Percentiles rank a stretch among this genome's conserved stretches.
Evolutionary conservation across 306 rosid species (phyloP).

Genomic region (Gastrolobium villosum): DNA sequence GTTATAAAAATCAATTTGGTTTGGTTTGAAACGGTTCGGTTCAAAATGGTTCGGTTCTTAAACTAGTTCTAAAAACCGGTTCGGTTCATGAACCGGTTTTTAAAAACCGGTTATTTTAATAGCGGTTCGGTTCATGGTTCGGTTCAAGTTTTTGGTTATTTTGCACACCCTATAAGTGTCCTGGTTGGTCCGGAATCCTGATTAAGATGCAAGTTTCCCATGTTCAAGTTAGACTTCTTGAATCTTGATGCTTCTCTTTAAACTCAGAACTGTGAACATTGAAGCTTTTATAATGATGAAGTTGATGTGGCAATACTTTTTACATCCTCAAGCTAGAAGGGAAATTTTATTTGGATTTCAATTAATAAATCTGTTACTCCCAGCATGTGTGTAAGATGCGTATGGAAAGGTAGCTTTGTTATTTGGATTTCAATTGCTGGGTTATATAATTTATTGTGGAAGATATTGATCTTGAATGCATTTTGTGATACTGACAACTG

Average conservation of each 20-base stretch:
- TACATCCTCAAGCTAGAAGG: slow-evolving; percentile 3
- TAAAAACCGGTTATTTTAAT: no score
- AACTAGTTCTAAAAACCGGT: no score
- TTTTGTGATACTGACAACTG: not conserved
- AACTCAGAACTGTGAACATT: not conserved
- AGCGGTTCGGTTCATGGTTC: no score
- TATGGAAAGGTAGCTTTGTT: no score
- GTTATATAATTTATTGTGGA: slow-evolving; percentile 2
- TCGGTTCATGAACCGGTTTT: no score
- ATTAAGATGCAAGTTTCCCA: slow-evolving; percentile 11
- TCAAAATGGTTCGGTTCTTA: no score
- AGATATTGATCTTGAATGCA: slow-evolving; percentile 28
- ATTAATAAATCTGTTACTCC: not conserved
- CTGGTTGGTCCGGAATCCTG: slow-evolving; percentile 21
- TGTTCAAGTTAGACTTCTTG: not conserved
- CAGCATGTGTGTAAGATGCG: not conserved
- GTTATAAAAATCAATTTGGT: no score
- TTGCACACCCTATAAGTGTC: slow-evolving; percentile 7
- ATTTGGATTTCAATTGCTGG: no score
- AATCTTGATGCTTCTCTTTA: not conserved
- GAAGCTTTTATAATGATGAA: slow-evolving; percentile 10
- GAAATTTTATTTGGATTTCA: not conserved
- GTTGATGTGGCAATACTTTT: not conserved
- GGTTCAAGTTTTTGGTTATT: no score
- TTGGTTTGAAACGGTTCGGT: no score